Evolutionary conservation across 2,329 filamentous ascomycete species (phyloP).

Genomic region (Fusarium pininemorale): DNA sequence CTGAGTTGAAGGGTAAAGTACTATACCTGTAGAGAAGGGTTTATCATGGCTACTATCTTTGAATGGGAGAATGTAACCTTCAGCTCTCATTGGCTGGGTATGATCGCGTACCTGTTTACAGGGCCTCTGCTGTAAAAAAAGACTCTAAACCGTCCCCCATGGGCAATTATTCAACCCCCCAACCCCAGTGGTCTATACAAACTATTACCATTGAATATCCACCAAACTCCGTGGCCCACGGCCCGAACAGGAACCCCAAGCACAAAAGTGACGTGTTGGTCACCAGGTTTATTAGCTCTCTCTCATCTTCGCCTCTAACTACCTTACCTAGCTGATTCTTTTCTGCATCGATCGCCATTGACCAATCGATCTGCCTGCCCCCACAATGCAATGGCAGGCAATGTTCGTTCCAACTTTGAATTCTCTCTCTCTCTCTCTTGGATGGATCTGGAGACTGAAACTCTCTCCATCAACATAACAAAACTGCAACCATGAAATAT

Average conservation of each 20-base stretch:
- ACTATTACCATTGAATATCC: conserved; percentile 23
- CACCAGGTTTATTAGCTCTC: not conserved
- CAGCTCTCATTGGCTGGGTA: conserved; percentile 4
- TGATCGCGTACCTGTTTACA: not conserved
- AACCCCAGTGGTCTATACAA: not conserved
- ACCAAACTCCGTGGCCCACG: not conserved
- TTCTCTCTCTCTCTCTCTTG: not conserved
- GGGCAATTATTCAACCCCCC: conserved; percentile 17
- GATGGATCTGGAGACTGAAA: not conserved
- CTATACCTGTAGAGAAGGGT: not conserved
- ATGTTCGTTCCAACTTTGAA: not conserved
- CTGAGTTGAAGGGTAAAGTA: not conserved
- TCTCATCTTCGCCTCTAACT: not conserved
- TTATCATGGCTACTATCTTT: not conserved
- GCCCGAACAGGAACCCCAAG: conserved; percentile 6
- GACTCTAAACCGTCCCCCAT: conserved; percentile 13
- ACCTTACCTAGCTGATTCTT: not conserved
- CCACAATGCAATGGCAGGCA: not conserved
- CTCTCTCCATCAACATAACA: not conserved
- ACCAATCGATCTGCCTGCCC: conserved; percentile 25
- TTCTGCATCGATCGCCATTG: conserved; percentile 16
- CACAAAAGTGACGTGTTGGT: conserved; percentile 12
- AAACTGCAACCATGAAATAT: not conserved
- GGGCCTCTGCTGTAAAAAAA: not conserved
- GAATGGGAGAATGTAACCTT: not conserved